Evolutionary conservation across 2,329 filamentous ascomycete genomes (phyloP).

Genomic region (Aureobasidium sp.): DNA sequence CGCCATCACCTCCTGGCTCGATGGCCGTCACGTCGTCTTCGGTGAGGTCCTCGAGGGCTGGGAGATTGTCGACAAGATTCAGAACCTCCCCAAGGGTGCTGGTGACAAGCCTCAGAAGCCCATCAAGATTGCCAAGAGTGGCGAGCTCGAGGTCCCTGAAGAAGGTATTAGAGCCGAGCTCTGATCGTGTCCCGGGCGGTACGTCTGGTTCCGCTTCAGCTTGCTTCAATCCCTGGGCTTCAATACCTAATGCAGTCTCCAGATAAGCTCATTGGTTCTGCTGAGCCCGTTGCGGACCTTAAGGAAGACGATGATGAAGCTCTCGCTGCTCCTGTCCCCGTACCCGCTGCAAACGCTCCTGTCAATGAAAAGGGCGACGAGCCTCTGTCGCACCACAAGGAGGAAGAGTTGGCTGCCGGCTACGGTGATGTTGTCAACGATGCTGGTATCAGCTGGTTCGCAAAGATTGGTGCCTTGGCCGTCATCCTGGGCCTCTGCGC

Average conservation of each 20-base stretch:
- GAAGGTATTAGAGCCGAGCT: slow-evolving; percentile 93
- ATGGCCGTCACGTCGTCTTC: slow-evolving; percentile 80
- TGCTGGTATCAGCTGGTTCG: slow-evolving; percentile 35
- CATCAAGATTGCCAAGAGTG: slow-evolving; percentile 75
- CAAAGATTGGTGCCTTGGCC: slow-evolving; percentile 41
- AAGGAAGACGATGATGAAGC: slow-evolving; percentile 8
- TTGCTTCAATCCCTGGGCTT: slow-evolving; percentile 21
- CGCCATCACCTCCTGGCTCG: slow-evolving; percentile 72
- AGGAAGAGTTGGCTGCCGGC: slow-evolving; percentile 19
- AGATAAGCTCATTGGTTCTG: slow-evolving; percentile 9
- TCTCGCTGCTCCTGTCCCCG: slow-evolving; percentile 8
- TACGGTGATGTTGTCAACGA: slow-evolving; percentile 17
- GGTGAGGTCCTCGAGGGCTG: slow-evolving; percentile 83
- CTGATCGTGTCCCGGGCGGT: slow-evolving; percentile 45
- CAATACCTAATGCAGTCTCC: slow-evolving; percentile 2
- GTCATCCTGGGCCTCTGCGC: slow-evolving; percentile 38
- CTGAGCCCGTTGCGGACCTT: slow-evolving; percentile 9
- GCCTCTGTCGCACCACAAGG: slow-evolving; percentile 17
- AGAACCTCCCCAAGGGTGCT: slow-evolving; percentile 58
- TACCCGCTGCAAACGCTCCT: slow-evolving; percentile 35
- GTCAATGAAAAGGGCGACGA: slow-evolving; percentile 19
- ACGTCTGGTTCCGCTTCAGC: slow-evolving; percentile 22
- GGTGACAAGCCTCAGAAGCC: slow-evolving; percentile 62
- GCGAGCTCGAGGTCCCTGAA: slow-evolving; percentile 72
- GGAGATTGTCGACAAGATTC: slow-evolving; percentile 71